These are phyloP conservation scores for Fusarium equiseti DNA, from an alignment of 2,329 filamentous ascomycete species.

Conservation along the genomic window DNA sequence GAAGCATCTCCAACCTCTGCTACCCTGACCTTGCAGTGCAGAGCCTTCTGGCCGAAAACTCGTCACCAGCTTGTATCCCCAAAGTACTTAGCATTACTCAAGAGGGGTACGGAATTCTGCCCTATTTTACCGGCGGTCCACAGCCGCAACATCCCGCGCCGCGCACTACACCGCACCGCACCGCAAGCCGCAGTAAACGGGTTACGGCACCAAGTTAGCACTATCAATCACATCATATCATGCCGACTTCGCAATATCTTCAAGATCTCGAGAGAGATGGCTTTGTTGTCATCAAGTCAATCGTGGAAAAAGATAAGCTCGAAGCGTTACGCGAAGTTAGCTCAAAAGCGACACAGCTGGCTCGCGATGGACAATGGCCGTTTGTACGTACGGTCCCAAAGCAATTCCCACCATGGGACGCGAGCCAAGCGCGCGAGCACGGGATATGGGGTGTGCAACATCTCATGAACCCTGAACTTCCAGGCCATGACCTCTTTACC, in stretches of 20 bases:
- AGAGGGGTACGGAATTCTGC: constrained; percentile 30
- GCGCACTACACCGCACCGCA: constrained; percentile 2
- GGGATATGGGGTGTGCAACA: constrained; percentile 94
- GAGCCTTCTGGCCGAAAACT: constrained; percentile 30
- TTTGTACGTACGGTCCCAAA: constrained; percentile 74
- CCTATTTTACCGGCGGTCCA: constrained; percentile 36
- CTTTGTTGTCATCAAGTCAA: constrained; percentile 77
- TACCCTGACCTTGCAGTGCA: constrained; percentile 11
- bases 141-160: constrained; percentile 6
- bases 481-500: constrained; percentile 71
- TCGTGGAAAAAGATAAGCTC: constrained; percentile 70
- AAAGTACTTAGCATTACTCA: neutral
- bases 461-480: constrained; percentile 79
- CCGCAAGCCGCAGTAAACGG: constrained; percentile 12
- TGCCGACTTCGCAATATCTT: constrained; percentile 44
- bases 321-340: constrained; percentile 70
- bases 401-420: constrained; percentile 89
- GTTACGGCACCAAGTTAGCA: constrained; percentile 9
- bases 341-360: constrained; percentile 66
- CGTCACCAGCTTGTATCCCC: constrained; percentile 14
- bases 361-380: constrained; percentile 81
- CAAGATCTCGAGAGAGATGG: constrained; percentile 75
- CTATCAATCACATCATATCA: constrained; percentile 25
- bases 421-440: constrained; percentile 62
- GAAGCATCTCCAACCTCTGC: constrained; percentile 19